These are phyloP conservation scores for Capronia coronata DNA, from an alignment of 2,329 filamentous ascomycete species.

Conservation along the genomic window DNA sequence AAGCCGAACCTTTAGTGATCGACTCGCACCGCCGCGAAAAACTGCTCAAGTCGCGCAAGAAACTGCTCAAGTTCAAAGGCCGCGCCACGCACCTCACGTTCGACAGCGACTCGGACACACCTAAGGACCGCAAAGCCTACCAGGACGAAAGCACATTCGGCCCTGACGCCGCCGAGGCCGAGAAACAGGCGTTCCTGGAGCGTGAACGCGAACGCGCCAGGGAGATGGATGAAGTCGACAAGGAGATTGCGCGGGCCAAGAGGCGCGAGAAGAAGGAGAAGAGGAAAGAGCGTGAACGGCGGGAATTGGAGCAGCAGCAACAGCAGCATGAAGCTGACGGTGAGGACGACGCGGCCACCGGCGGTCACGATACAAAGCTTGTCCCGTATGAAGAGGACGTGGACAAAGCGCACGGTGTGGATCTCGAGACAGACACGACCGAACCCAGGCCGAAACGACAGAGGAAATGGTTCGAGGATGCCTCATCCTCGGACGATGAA, in stretches of 20 bases:
- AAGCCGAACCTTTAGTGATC: constrained; percentile 66
- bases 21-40: constrained; percentile 96
- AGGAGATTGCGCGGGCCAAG: constrained; percentile 71
- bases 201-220: constrained; percentile 65
- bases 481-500: constrained; percentile 28
- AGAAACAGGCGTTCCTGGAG: constrained; percentile 61
- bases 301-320: constrained; percentile 32
- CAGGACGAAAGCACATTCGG: constrained; percentile 76
- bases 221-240: constrained; percentile 74
- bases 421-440: constrained; percentile 8
- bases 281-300: constrained; percentile 32
- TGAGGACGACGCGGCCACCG: constrained; percentile 29
- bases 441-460: constrained; percentile 32
- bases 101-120: constrained; percentile 58
- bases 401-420: constrained; percentile 12
- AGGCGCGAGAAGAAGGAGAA: constrained; percentile 46
- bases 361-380: constrained; percentile 29
- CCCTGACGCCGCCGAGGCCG: constrained; percentile 68
- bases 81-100: constrained; percentile 80
- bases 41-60: constrained; percentile 90
- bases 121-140: constrained; percentile 81
- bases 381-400: constrained; percentile 31
- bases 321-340: constrained; percentile 30
- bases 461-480: constrained; percentile 36
- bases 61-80: constrained; percentile 83